phyloP scores from a whole-genome alignment of 116 monocot species.

The Iris pallida region DNA sequence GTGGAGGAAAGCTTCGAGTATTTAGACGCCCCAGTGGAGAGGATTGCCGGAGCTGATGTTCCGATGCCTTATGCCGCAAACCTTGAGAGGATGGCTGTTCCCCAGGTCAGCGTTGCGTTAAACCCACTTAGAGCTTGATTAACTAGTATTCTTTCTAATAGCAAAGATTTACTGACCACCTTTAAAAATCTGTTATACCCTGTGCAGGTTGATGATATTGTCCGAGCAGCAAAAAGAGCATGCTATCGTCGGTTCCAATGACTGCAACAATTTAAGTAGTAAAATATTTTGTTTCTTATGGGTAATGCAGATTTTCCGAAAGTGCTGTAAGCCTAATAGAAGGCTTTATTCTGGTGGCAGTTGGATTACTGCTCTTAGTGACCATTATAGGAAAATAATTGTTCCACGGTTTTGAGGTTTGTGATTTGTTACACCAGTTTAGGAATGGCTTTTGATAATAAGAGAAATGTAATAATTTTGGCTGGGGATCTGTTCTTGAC shows the following conservation, averaged over 20 bases:
- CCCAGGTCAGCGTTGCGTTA: constrained; percentile 45
- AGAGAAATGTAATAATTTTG: too few relatives aligned
- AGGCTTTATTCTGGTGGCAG: too few relatives aligned
- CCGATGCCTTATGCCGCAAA: constrained; percentile 88
- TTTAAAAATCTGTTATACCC: background rate
- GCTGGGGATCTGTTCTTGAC: too few relatives aligned
- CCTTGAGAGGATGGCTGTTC: constrained; percentile 78
- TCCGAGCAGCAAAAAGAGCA: constrained; percentile 67
- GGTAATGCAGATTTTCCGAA: too few relatives aligned
- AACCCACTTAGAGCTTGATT: background rate
- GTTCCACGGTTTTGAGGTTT: too few relatives aligned
- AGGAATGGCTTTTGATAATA: too few relatives aligned
- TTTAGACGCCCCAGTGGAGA: constrained; percentile 87
- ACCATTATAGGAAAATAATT: too few relatives aligned
- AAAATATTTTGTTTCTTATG: too few relatives aligned
- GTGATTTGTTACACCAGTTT: too few relatives aligned
- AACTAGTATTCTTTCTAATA: background rate
- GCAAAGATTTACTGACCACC: background rate
- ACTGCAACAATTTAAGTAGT: constrained; percentile 34
- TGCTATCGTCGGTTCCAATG: constrained; percentile 57
- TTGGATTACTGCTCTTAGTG: too few relatives aligned
- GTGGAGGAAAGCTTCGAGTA: constrained; percentile 89
- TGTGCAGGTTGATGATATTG: constrained; percentile 67
- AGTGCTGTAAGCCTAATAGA: too few relatives aligned
- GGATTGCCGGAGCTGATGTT: constrained; percentile 90